Evolutionary conservation across 352 stramenopile species (phyloP).

Genomic region (Saprolegnia parasitica): DNA sequence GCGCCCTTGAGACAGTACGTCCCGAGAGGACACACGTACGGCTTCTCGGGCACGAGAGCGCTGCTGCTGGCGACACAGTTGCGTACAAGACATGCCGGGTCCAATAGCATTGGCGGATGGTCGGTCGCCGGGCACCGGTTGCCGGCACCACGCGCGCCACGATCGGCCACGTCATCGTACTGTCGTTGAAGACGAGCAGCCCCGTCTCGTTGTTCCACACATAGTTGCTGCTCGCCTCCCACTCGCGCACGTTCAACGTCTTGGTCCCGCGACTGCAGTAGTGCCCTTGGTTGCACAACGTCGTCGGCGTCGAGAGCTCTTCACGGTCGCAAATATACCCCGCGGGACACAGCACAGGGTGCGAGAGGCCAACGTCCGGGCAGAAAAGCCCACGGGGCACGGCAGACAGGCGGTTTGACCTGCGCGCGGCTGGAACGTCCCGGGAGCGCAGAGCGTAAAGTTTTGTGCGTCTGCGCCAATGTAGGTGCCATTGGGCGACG

Average conservation of each 20-base stretch:
- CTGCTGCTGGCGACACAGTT: constrained; percentile 48
- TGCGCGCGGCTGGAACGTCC: constrained; percentile 89
- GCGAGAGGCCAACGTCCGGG: constrained; percentile 84
- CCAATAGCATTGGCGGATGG: constrained; percentile 41
- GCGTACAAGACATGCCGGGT: constrained; percentile 42
- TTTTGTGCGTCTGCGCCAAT: constrained; percentile 63
- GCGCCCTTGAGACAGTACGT: constrained; percentile 91
- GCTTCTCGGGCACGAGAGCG: constrained; percentile 78
- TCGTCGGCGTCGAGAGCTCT: constrained; percentile 70
- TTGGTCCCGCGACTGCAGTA: constrained; percentile 94
- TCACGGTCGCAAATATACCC: constrained; percentile 92
- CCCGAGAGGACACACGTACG: constrained; percentile 91
- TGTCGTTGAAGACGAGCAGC: constrained; percentile 53
- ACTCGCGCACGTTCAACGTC: constrained; percentile 59
- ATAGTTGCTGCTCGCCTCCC: constrained; percentile 55
- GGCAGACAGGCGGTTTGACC: constrained; percentile 72
- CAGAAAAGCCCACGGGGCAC: constrained; percentile 95
- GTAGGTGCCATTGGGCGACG: constrained; percentile 87
- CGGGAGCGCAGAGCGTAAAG: constrained; percentile 91
- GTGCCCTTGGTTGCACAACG: constrained; percentile 87
- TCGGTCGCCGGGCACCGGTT: constrained; percentile 55
- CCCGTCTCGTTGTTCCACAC: constrained; percentile 56
- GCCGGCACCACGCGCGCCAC: constrained; percentile 48
- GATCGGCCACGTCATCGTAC: constrained; percentile 41
- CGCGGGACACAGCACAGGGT: constrained; percentile 86